Evolutionary conservation across 495 filamentous ascomycete genomes (phyloP).

Genomic region (Echria macrotheca): DNA sequence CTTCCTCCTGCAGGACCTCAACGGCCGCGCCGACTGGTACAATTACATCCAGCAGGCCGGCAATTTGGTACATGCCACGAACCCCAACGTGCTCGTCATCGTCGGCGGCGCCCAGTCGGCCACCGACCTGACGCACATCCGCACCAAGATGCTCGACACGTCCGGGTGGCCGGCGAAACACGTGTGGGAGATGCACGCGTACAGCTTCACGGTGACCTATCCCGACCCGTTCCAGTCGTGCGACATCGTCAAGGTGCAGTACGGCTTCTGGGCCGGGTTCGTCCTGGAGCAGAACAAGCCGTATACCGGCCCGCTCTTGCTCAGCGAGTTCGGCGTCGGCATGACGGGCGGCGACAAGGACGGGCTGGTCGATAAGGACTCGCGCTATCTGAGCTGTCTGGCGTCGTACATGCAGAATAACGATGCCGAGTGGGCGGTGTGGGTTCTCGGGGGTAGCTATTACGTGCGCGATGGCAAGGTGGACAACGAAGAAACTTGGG

Average conservation of each 20-base stretch:
- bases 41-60: slow-evolving; percentile 36
- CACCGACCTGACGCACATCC: slow-evolving; percentile 41
- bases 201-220: slow-evolving; percentile 44
- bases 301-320: slow-evolving; percentile 43
- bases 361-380: slow-evolving; percentile 18
- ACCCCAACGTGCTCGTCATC: slow-evolving; percentile 40
- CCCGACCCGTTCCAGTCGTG: slow-evolving; percentile 34
- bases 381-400: slow-evolving; percentile 38
- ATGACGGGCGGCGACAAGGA: slow-evolving; percentile 30
- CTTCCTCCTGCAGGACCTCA: slow-evolving; percentile 35
- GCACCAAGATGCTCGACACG: slow-evolving; percentile 34
- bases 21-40: slow-evolving; percentile 43
- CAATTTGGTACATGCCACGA: slow-evolving; percentile 33
- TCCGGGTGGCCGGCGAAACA: slow-evolving; percentile 37
- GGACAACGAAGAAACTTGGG: slow-evolving; percentile 41
- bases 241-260: slow-evolving; percentile 31
- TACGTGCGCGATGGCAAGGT: slow-evolving; percentile 41
- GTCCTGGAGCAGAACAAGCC: slow-evolving; percentile 36
- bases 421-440: slow-evolving; percentile 47
- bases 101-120: slow-evolving; percentile 42
- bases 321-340: slow-evolving; percentile 48
- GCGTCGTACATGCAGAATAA: slow-evolving; percentile 39
- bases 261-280: slow-evolving; percentile 39
- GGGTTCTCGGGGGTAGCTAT: slow-evolving; percentile 47
- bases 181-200: slow-evolving; percentile 50